Evolutionary conservation across 1,284 basidiomycete genomes (phyloP).

Genomic region (Apiotrichum domesticum): DNA sequence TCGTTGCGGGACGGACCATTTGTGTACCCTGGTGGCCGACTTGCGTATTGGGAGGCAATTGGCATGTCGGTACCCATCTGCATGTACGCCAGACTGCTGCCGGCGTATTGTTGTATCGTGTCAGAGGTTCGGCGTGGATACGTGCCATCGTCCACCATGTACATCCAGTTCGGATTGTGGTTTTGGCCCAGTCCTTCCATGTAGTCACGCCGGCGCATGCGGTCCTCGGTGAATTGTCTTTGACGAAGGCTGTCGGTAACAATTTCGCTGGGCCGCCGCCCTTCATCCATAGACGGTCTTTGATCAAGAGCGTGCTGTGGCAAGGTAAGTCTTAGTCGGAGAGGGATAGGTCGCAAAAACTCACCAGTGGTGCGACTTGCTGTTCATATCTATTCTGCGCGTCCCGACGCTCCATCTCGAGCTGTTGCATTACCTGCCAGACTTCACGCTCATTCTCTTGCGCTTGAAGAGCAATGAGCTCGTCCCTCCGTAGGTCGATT

Average conservation of each 20-base stretch:
- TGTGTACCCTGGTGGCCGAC: too few species aligned
- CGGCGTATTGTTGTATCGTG: too few species aligned
- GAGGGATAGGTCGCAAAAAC: too few species aligned
- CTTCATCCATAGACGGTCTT: not conserved
- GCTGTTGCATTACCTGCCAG: conserved; percentile 15
- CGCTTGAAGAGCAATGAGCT: conserved; percentile 35
- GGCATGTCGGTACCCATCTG: too few species aligned
- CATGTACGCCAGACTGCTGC: too few species aligned
- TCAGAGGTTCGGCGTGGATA: not conserved
- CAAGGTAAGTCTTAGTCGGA: too few species aligned
- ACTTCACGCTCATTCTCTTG: conserved; percentile 42
- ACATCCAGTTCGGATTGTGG: not conserved
- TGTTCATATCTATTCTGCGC: not conserved
- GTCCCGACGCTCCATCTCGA: not conserved
- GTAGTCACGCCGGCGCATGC: conserved; percentile 17
- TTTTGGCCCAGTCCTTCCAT: conserved; percentile 7
- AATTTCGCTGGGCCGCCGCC: not conserved
- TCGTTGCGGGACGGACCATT: too few species aligned
- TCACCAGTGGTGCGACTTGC: not conserved
- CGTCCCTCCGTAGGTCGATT: conserved; percentile 23
- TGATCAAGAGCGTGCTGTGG: not conserved
- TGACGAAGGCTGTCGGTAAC: not conserved
- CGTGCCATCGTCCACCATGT: not conserved
- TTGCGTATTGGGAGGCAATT: too few species aligned
- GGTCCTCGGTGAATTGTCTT: conserved; percentile 24